A percentile compares a stretch with the other conserved stretches of the same genome.
Conservation (phyloP, 176 grass and related monocot genomes). For the Hsuehochloa calcarea region DNA sequence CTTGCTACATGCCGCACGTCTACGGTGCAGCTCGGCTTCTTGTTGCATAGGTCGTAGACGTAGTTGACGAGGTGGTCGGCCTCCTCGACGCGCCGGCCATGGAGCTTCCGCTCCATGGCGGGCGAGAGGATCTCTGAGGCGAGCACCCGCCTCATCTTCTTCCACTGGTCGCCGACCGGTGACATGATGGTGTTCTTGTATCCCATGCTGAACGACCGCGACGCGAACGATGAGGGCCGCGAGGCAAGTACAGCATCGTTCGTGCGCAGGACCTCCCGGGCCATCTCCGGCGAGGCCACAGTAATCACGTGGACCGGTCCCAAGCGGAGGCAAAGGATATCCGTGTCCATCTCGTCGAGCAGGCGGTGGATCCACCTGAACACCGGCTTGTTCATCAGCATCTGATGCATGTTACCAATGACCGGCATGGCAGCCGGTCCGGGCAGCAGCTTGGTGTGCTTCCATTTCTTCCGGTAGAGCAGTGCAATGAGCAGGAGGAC, state of each 20-base stretch:
- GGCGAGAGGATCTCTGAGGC: constrained; percentile 17
- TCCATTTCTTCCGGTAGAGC: background rate
- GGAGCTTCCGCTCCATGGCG: background rate
- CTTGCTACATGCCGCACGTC: background rate
- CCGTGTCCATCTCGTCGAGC: constrained; percentile 25
- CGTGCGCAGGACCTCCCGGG: constrained; percentile 35
- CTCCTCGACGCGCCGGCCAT: constrained; percentile 11
- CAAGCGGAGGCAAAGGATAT: constrained; percentile 40
- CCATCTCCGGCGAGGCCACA: constrained; percentile 37
- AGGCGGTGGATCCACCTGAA: constrained; percentile 45
- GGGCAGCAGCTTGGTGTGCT: background rate
- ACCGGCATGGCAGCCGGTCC: constrained; percentile 27
- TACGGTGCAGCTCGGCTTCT: background rate
- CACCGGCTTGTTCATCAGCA: constrained; percentile 27
- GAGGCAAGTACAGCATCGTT: constrained; percentile 38
- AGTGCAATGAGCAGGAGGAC: background rate
- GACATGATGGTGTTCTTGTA: constrained; percentile 12
- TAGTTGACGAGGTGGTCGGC: constrained; percentile 33
- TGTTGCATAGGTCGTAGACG: background rate
- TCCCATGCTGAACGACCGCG: background rate
- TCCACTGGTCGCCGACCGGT: constrained; percentile 39
- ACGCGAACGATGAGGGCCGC: background rate
- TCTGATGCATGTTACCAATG: constrained; percentile 18
- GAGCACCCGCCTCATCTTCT: constrained; percentile 47
- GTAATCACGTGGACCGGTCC: constrained; percentile 25